These are phyloP conservation scores for Rhododendron williamsianum DNA, from an alignment of 148 eudicot genomes.

Conservation along the genomic window DNA sequence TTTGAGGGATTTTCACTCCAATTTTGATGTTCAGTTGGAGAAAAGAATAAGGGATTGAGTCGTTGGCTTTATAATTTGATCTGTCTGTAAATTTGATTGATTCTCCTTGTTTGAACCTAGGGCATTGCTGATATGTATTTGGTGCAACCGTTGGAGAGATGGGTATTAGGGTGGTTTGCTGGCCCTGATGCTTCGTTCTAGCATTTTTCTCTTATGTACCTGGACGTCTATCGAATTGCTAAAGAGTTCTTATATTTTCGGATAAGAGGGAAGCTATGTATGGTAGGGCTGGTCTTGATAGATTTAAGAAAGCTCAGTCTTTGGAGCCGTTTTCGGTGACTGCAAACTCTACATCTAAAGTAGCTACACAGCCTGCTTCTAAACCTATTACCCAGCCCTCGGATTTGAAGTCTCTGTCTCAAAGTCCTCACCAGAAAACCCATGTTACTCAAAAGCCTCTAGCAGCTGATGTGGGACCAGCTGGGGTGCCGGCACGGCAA, in stretches of 20 bases:
- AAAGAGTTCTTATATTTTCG: constrained; percentile 3
- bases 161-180: background rate
- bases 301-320: constrained; percentile 86
- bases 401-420: constrained; percentile 12
- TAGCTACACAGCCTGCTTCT: constrained; percentile 26
- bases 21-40: background rate
- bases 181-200: background rate
- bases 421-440: constrained; percentile 22
- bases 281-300: constrained; percentile 84
- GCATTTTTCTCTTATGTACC: background rate
- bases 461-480: constrained; percentile 26
- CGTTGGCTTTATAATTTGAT: background rate
- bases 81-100: background rate
- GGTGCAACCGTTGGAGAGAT: background rate
- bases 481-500: constrained; percentile 31
- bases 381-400: constrained; percentile 18
- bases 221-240: background rate
- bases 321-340: constrained; percentile 75
- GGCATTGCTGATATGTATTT: constrained; percentile 2
- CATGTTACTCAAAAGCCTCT: constrained; percentile 29
- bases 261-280: constrained; percentile 43
- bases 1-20: background rate
- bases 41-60: background rate
- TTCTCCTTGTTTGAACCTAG: constrained; percentile 2
- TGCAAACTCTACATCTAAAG: constrained; percentile 34